Percentiles rank a stretch among this genome's conserved stretches.
These are phyloP conservation scores for Glaciozyma antarctica DNA, from an alignment of 768 basidiomycete species.

Conservation along the genomic window DNA sequence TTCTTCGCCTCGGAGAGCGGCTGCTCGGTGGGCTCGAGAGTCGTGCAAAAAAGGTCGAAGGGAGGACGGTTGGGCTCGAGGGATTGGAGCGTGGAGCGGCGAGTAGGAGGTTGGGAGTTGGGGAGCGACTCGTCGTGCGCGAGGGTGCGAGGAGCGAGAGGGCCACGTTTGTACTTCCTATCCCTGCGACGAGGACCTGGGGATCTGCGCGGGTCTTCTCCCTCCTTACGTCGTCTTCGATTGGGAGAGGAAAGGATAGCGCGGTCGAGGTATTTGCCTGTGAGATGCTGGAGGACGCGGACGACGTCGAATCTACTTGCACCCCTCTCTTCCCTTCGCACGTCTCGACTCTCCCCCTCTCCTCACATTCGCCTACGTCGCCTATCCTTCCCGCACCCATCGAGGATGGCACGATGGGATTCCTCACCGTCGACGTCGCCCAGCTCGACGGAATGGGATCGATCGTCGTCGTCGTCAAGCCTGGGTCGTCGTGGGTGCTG, in stretches of 20 bases:
- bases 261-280: conserved; percentile 17
- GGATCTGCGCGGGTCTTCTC: conserved; percentile 5
- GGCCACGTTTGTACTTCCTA: conserved; percentile 1
- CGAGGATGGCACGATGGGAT: conserved; percentile 1
- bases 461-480: conserved; percentile 10
- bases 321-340: conserved; percentile 2
- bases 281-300: neutral
- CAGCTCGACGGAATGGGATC: neutral
- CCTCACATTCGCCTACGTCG: conserved; percentile 4
- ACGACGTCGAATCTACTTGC: neutral
- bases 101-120: neutral
- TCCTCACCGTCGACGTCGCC: conserved; percentile 8
- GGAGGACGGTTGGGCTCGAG: neutral
- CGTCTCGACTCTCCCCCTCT: conserved; percentile 10
- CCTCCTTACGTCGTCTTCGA: conserved; percentile 4
- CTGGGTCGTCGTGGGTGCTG: conserved; percentile 5
- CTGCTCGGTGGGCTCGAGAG: conserved; percentile 12
- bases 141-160: neutral
- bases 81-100: neutral
- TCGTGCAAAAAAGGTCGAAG: neutral
- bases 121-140: conserved; percentile 14
- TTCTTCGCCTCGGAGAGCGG: neutral
- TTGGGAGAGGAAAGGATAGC: conserved; percentile 7
- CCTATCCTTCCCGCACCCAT: conserved; percentile 16
- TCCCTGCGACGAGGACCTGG: conserved; percentile 3